Conservation (phyloP, 192 early-diverging fungal genomes). For the Glomus cerebriforme region DNA sequence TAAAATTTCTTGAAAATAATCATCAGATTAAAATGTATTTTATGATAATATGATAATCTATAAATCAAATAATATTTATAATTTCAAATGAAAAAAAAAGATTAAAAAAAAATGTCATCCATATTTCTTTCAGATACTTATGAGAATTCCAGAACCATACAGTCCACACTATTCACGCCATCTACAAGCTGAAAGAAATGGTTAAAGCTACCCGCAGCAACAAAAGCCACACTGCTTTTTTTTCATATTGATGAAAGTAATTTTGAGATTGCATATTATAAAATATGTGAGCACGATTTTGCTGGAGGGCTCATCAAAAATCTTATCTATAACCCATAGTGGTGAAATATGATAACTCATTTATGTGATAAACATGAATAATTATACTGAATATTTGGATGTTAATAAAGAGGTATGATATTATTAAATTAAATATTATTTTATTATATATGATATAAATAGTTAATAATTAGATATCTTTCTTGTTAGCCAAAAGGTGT, state of each 20-base stretch:
- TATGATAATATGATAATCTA: no score
- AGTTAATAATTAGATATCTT: not conserved
- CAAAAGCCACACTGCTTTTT: conserved; percentile 3
- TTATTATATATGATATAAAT: no score
- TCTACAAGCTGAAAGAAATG: not conserved
- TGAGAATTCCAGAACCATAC: no score
- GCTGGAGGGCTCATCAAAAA: not conserved
- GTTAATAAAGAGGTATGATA: no score
- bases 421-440: no score
- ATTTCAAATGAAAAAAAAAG: no score
- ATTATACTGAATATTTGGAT: not conserved
- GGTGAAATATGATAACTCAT: conserved; percentile 6
- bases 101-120: no score
- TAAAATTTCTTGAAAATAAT: no score
- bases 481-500: no score
- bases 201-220: not conserved
- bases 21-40: no score
- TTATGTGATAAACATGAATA: not conserved
- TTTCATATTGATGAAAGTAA: not conserved
- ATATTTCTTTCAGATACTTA: no score
- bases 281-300: conserved; percentile 21
- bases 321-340: not conserved
- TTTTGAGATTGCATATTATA: not conserved
- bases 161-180: not conserved
- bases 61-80: no score